Conservation (phyloP, 1,284 basidiomycete genomes). For the Tilletia walkeri region DNA sequence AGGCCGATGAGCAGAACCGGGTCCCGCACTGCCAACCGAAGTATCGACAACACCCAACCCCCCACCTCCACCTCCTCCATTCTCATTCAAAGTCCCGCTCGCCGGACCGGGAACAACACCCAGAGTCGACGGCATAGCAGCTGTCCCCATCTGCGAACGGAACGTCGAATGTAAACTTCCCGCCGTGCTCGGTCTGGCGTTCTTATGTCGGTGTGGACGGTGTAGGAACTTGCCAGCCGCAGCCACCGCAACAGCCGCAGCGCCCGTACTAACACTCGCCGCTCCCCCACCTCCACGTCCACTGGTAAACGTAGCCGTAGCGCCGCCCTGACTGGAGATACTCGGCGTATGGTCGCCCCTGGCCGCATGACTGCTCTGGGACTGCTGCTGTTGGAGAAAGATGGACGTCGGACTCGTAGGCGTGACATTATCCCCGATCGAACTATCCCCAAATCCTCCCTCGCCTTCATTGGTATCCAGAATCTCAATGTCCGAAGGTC, state of each 20-base stretch:
- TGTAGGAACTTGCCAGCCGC: constrained; percentile 45
- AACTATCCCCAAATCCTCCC: neutral
- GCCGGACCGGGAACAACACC: too few relatives aligned
- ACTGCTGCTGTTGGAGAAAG: constrained; percentile 9
- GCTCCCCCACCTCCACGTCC: constrained; percentile 17
- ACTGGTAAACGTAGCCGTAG: neutral
- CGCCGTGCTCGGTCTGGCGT: constrained; percentile 38
- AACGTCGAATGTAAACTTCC: constrained; percentile 29
- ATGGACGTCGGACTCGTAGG: constrained; percentile 6
- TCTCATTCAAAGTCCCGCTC: neutral
- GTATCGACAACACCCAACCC: neutral
- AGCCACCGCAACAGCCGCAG: constrained; percentile 39
- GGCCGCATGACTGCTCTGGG: constrained; percentile 2
- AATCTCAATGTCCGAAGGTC: constrained; percentile 16
- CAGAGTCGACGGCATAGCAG: too few relatives aligned
- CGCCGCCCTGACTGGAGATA: neutral
- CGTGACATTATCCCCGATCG: neutral
- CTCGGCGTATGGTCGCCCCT: neutral
- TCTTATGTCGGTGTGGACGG: constrained; percentile 32
- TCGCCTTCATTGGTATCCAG: constrained; percentile 2
- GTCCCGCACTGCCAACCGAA: neutral
- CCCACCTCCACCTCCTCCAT: neutral
- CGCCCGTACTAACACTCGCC: constrained; percentile 19
- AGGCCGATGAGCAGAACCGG: constrained; percentile 5
- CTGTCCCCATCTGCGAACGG: constrained; percentile 24